Evolutionary conservation across 2,329 filamentous ascomycete species (phyloP), one percentile per base, ranked within the genome.

Genomic region (Monilinia polystroma): DNA sequence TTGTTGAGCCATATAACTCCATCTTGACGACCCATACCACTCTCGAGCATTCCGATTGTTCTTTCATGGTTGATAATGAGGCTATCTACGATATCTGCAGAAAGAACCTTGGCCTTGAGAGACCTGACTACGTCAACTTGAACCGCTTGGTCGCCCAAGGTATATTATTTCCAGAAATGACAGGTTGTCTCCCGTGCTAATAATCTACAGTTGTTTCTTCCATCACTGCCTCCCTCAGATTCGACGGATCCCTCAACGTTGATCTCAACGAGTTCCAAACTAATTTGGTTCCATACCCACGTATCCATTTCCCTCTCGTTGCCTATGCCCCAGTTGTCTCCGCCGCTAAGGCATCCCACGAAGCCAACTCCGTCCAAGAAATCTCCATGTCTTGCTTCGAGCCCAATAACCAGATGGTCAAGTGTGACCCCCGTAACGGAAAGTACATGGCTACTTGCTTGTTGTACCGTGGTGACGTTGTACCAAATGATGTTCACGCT

Each of bases 61-160:
- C 85, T 14, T 89, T 89, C 81, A 78, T 89, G 67, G 86, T 89
- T 66, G 87, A 89, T 75, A 89, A 89, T 72, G 87, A 89, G 73
- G 87, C 87, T 65, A 85, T 89, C 70, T 89, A 89, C 77, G 85
- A 88, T 72, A 88, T 89, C 75, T 89, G 87, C 80, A 82, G 83
- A 67, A 84, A 85, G 70, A 87, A 84, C 76, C 78, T 89, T 67
- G 85, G 87, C 72, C 87, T 89, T 70, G 84, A 85, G 59, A 85
- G 87, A 68, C 87, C 87, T 18, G 81, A 83, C 71, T 88, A 85
- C 73, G 85, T 88, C 76, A 85, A 89, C 74, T 78, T 89, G 68
- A 89, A 89, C 77, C 84, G 85, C 64, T 78, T 89, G 71, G 87
- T 89, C 73, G 86, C 87, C 62, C 87, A 89, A 98, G 79, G 95